Base-by-base conservation (phyloP, 495 filamentous ascomycete genomes). In the Xylaria sp. region DNA sequence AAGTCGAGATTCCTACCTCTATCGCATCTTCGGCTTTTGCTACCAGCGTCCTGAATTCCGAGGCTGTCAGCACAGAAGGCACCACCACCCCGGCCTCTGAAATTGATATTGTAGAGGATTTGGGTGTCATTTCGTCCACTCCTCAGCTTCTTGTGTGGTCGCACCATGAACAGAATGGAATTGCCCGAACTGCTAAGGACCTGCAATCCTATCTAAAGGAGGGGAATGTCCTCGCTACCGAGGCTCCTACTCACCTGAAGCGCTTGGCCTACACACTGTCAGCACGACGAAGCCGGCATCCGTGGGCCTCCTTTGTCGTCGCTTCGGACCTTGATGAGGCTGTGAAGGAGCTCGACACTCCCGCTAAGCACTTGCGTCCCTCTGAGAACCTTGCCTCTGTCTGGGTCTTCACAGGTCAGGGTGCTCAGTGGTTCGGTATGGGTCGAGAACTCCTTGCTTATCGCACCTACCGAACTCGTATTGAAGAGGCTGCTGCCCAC, bases 341-440 rank as follows among this genome's bases (percentile, higher is more conserved):
- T 24, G 44, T 65, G 5, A 74, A 62, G 46, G 72, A 70, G 19
- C 63, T 74, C 8, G 72, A 74, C 15, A 72, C 59, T 9, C 58
- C 73, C 7, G 72, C 68, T 21, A 77, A 77, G 61, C 75, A 71
- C 3, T 65, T 73, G 41, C 68, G 72, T 26, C 75, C 73, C 11
- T 67, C 73, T 5, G 67, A 77, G 5, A 71, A 74, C 26, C 68
- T 71, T 19, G 21, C 67, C 5, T 67, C 64, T 5, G 31, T 74
- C 3, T 79, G 78, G 37, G 68, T 80, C 15, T 80, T 78, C 67
- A 80, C 78, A 46, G 78, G 78, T 24, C 78, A 80, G 61, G 78
- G 78, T 35, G 78, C 78, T 29, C 82, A 86, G 61, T 88, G 82
- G 83, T 68, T 78, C 48, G 79, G 75, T 3, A 88, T 88, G 86